A percentile compares a stretch with the other conserved stretches of the same genome.
Conservation (phyloP, 257 asterid species). For the Eustoma russellianum region DNA sequence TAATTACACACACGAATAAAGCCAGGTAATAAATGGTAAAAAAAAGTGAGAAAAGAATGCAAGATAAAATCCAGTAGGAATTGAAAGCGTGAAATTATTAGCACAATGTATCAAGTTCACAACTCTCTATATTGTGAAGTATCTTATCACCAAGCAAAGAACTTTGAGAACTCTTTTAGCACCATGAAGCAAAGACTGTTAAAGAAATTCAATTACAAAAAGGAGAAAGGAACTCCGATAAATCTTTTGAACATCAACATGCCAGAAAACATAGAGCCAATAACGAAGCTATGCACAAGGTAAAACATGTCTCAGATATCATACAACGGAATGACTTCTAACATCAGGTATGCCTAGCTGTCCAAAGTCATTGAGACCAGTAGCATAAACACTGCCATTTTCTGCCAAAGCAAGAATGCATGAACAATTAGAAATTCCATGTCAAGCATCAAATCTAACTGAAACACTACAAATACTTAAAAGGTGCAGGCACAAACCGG, state of each 20-base stretch:
- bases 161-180: no score
- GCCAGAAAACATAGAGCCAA: no score
- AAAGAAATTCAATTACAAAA: no score
- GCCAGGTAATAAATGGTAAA: not conserved
- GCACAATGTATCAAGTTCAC: not conserved
- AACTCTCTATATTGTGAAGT: no score
- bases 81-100: not conserved
- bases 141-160: no score
- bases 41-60: not conserved
- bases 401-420: slow-evolving; percentile 44
- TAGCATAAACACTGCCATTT: slow-evolving; percentile 75
- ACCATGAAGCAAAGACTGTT: no score
- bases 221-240: no score
- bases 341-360: slow-evolving; percentile 76
- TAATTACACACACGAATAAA: slow-evolving; percentile 2
- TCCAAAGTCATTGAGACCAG: slow-evolving; percentile 92
- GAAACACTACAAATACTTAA: no score
- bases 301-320: slow-evolving; percentile 22
- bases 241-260: no score
- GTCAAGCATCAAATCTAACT: not conserved
- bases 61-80: not conserved
- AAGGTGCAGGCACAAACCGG: not conserved
- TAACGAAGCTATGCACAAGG: not conserved
- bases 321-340: slow-evolving; percentile 53
- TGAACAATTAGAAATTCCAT: slow-evolving; percentile 18